A percentile compares a stretch with the other conserved stretches of the same genome.
Evolutionary conservation across 139 green algal species (phyloP).

Genomic region (Chlamydomonas sphaeroides): DNA sequence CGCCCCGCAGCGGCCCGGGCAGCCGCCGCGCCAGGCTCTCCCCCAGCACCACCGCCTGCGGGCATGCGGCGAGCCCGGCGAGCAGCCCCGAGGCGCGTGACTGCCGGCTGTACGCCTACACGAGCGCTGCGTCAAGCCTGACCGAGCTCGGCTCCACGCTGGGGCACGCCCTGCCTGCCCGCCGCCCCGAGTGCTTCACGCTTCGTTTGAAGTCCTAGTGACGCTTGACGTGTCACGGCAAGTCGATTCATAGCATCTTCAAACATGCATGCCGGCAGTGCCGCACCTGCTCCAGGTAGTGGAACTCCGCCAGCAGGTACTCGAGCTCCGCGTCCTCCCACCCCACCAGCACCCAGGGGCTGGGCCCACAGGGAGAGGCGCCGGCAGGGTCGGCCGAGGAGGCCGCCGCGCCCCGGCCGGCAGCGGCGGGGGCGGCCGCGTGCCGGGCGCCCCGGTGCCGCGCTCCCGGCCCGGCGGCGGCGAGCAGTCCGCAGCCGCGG

Average conservation of each 20-base stretch:
- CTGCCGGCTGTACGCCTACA: no score
- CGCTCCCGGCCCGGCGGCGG: not conserved
- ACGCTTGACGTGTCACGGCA: no score
- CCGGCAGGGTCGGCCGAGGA: no score
- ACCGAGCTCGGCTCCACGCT: not conserved
- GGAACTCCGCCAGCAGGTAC: constrained; percentile 59
- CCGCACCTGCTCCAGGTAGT: constrained; percentile 64
- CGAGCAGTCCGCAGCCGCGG: constrained; percentile 33
- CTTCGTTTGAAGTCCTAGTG: no score
- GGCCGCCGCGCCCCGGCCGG: not conserved
- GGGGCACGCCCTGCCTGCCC: not conserved
- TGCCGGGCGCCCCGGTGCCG: not conserved
- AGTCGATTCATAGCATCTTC: no score
- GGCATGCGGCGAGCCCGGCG: not conserved
- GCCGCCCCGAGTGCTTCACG: no score
- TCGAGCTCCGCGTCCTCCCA: constrained; percentile 61
- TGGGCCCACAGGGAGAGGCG: no score
- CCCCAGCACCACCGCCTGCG: constrained; percentile 48
- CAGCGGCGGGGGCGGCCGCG: not conserved
- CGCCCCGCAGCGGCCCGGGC: constrained; percentile 32
- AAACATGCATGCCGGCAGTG: no score
- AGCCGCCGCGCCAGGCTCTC: constrained; percentile 54
- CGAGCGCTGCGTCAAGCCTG: not conserved
- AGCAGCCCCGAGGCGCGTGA: not conserved
- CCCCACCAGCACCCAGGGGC: not conserved